Base-by-base conservation (phyloP, 2,329 filamentous ascomycete genomes). In the Atkinsonella texensis region DNA sequence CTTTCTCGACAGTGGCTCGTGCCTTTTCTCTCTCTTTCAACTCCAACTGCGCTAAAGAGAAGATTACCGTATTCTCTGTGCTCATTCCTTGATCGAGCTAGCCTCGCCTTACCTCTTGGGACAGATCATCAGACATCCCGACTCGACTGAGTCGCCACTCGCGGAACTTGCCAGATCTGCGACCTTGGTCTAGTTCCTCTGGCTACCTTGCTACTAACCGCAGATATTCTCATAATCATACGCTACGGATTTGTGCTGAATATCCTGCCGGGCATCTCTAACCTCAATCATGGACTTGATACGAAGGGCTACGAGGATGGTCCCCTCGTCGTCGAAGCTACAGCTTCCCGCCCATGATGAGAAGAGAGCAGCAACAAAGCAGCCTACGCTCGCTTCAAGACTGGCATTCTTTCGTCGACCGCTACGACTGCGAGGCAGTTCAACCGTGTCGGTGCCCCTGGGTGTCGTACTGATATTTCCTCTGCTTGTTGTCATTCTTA, bases 391-490 rank as follows among this genome's bases (percentile, higher is more conserved):
- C 46, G 68, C 71, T 35, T 70, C 74, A 42, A 73, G 76, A 50
- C 74, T 94, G 62, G 84, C 86, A 55, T 94, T 96, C 68, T 87
- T 97, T 68, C 79, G 84, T 60, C 81, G 88, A 64, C 87, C 91
- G 49, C 80, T 98, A 74, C 84, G 90, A 60, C 74, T 98, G 72
- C 86, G 84, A 70, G 88, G 89, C 62, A 95, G 95, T 70, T 96
- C 90, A 51, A 87, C 85, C 63, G 82, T 96, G 67, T 95, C 91
- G 49, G 84, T 97, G 65, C 93, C 93, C 28, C 74, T 98, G 49
- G 91, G 91, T 59, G 83, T 96, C 64, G 89, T 97, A 60, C 78
- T 98, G 58, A 74, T 97, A 60, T 97, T 97, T 66, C 93, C 93
- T 58, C 81, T 86, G 65, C 84, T 96, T 65, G 87, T 96, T 62